A percentile compares a stretch with the other conserved stretches of the same genome.
phyloP scores from a whole-genome alignment of 257 asterid species.

The Nicotiana paniculata region DNA sequence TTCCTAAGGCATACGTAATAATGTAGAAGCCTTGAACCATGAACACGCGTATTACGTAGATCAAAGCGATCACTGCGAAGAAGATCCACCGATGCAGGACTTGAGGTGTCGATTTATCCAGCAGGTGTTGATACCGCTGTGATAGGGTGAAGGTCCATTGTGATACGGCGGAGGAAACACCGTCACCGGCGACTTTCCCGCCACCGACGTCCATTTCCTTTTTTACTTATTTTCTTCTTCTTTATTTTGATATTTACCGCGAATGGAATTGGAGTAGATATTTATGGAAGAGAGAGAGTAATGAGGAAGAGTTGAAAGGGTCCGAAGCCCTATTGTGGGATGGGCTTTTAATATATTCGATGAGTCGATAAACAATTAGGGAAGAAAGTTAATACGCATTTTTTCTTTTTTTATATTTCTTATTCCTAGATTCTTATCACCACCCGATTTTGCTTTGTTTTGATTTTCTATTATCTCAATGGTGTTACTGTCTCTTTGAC shows the following conservation, averaged over 20 bases:
- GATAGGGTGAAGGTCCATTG: conserved; percentile 46
- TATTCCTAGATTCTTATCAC: too few species aligned
- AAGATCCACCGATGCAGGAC: conserved; percentile 82
- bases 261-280: not conserved
- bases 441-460: too few species aligned
- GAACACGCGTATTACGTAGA: conserved; percentile 73
- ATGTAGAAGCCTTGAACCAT: conserved; percentile 79
- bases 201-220: conserved; percentile 62
- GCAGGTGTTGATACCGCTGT: conserved; percentile 72
- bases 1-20: conserved; percentile 87
- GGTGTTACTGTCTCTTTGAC: too few species aligned
- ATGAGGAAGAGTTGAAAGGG: not conserved
- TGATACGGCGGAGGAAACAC: conserved; percentile 36
- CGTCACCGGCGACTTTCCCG: conserved; percentile 41
- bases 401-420: too few species aligned
- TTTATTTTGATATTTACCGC: not conserved
- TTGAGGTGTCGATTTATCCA: conserved; percentile 84
- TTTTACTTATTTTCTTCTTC: not conserved
- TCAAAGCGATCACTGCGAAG: conserved; percentile 42
- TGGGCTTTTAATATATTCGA: too few species aligned
- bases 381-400: too few species aligned
- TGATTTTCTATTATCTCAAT: too few species aligned
- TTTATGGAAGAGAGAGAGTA: not conserved
- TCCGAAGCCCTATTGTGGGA: not conserved
- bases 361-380: too few species aligned